Conservation (phyloP, 768 basidiomycete genomes). For the Pleurotus pulmonarius region DNA sequence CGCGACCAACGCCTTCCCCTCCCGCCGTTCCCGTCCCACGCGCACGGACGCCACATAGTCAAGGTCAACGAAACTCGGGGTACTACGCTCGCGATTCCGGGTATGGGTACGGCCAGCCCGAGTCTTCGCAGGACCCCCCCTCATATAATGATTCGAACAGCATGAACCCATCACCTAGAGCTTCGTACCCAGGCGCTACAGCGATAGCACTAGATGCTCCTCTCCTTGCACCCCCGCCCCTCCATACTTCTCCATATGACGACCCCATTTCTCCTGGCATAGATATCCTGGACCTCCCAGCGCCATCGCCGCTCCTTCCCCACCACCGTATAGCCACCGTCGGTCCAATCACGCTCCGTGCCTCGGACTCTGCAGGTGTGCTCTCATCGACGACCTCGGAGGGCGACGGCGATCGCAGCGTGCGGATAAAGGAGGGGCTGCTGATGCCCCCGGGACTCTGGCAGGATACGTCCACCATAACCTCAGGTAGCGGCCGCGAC, state of each 20-base stretch:
- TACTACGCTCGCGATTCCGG: neutral
- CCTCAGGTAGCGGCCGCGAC: neutral
- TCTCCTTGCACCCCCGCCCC: neutral
- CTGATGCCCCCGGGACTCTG: constrained; percentile 1
- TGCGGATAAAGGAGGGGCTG: neutral
- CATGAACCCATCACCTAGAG: neutral
- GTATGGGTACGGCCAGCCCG: neutral
- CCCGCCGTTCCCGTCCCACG: constrained; percentile 27
- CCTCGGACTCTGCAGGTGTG: neutral
- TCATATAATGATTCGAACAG: constrained; percentile 4
- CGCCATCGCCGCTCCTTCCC: constrained; percentile 43
- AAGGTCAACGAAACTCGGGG: neutral
- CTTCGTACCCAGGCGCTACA: neutral
- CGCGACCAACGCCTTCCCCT: constrained; percentile 25
- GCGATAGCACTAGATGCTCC: constrained; percentile 8
- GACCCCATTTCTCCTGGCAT: constrained; percentile 11
- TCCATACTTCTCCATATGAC: too few species aligned
- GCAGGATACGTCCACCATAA: constrained; percentile 4
- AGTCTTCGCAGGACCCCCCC: neutral
- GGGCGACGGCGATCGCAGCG: neutral
- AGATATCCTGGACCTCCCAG: constrained; percentile 55
- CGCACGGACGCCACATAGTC: neutral
- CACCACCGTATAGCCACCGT: neutral
- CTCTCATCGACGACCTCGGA: neutral
- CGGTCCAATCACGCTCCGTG: neutral